phyloP scores from a whole-genome alignment of 2,329 filamentous ascomycete genomes.

The Colletotrichum incanum region DNA sequence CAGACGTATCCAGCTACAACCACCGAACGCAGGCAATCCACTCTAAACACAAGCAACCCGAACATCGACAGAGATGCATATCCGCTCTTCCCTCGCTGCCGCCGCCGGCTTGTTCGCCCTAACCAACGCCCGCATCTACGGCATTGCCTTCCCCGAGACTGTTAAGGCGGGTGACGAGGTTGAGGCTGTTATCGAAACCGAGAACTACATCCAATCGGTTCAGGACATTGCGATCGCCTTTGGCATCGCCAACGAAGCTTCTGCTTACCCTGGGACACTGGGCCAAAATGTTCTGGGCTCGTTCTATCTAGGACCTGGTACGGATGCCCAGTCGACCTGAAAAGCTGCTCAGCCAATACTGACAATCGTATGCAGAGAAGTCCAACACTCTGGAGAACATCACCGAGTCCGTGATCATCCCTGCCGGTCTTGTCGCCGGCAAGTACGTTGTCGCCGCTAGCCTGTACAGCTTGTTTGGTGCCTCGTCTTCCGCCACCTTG shows the following conservation, averaged over 20 bases:
- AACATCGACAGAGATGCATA: constrained; percentile 41
- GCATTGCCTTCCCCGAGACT: constrained; percentile 59
- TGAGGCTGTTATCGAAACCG: constrained; percentile 55
- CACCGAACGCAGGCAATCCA: neutral
- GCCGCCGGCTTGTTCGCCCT: constrained; percentile 46
- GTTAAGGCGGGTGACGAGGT: constrained; percentile 55
- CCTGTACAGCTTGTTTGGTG: constrained; percentile 51
- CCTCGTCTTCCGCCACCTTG: constrained; percentile 41
- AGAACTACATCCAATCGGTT: constrained; percentile 62
- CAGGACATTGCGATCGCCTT: constrained; percentile 62
- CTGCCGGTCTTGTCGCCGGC: constrained; percentile 44
- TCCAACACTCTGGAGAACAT: constrained; percentile 50
- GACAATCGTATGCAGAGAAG: constrained; percentile 36
- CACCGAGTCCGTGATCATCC: constrained; percentile 49
- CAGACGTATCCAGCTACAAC: neutral
- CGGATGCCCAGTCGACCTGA: neutral
- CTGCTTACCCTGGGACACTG: constrained; percentile 49
- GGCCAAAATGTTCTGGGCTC: constrained; percentile 50
- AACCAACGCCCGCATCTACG: constrained; percentile 58
- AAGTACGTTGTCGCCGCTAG: constrained; percentile 48
- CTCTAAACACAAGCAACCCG: no score
- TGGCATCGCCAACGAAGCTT: constrained; percentile 51
- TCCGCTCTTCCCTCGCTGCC: constrained; percentile 46
- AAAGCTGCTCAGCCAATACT: neutral
- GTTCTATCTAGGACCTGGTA: constrained; percentile 56